Base-by-base conservation (phyloP, 768 basidiomycete species). In the Amanita brunnescens region DNA sequence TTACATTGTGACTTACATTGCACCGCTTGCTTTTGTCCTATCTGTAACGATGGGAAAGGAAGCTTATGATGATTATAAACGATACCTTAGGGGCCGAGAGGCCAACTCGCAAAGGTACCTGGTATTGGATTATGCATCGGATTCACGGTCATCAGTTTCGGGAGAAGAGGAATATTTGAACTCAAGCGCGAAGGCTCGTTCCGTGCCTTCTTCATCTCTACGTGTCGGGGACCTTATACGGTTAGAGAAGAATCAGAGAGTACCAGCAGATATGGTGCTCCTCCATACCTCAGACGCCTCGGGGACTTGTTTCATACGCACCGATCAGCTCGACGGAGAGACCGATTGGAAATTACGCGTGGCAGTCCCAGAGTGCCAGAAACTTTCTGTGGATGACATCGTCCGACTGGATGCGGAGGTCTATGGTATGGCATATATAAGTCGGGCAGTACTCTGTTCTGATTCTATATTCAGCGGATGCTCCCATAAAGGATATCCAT, bases 301-400 rank as follows among this genome's bases (percentile, higher is more conserved):
- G 21, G 96, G 96, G 2, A 93, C 93, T 1, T 97, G 95, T 64
- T 99, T 98, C 66, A 91, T 99, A 55, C 79, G 96, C 8, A 99
- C 95, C 1, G 96, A 99, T 67, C 96, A 98, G 62, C 75, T 99
- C 24, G 96, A 99, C 57, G 96, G 96, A 38, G 96, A 99, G 68
- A 99, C 96, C 3, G 96, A 99, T 61, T 98, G 96, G 96, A 99
- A 99, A 65, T 72, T 97, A 44, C 80, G 90, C 3, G 88, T 96
- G 1, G 93, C 95, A 1, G 84, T 95, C 1, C 79, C 86, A 2
- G 77, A 85, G 21, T 87, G 84, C 39, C 93, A 96, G 70, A 85
- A 83, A 57, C 64, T 93, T 47, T 68, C 65, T 10, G 78, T 76
- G 56, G 67, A 62, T 5, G 71, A 72, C 39, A 61, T 77, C 21